These are phyloP conservation scores for Stagonosporopsis tanaceti DNA, from an alignment of 2,329 filamentous ascomycete genomes.

Conservation along the genomic window DNA sequence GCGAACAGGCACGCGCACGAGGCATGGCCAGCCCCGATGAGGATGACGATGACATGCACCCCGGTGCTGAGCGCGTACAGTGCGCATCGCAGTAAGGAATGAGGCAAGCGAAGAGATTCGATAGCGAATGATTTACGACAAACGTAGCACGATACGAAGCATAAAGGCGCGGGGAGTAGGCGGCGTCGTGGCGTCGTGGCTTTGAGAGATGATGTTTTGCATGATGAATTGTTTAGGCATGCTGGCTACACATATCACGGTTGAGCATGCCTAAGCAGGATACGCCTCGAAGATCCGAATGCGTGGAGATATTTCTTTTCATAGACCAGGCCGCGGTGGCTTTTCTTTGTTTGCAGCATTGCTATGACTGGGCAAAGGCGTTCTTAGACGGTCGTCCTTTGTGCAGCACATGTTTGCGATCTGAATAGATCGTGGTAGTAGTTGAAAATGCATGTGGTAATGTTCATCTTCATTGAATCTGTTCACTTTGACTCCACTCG, in stretches of 20 bases:
- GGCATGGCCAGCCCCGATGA: conserved; percentile 71
- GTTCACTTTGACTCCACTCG: neutral
- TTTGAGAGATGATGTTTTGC: conserved; percentile 21
- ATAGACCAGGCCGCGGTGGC: conserved; percentile 14
- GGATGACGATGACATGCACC: conserved; percentile 67
- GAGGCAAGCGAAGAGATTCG: conserved; percentile 17
- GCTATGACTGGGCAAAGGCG: conserved; percentile 21
- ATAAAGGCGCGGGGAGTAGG: conserved; percentile 7
- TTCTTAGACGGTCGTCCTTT: conserved; percentile 22
- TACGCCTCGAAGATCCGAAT: conserved; percentile 1
- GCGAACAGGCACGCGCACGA: conserved; percentile 72
- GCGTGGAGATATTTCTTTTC: conserved; percentile 7
- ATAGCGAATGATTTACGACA: conserved; percentile 17
- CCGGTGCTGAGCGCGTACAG: conserved; percentile 79
- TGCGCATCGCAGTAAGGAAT: conserved; percentile 81
- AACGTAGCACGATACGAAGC: conserved; percentile 15
- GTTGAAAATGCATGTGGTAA: conserved; percentile 22
- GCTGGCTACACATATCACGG: conserved; percentile 10
- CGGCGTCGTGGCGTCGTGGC: conserved; percentile 20
- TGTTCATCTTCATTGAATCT: neutral
- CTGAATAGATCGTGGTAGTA: conserved; percentile 8
- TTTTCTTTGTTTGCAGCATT: conserved; percentile 21
- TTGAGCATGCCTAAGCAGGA: conserved; percentile 3
- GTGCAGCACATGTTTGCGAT: conserved; percentile 14
- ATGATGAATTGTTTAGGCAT: conserved; percentile 11